A percentile compares a stretch with the other conserved stretches of the same genome.
Evolutionary conservation across 345 rosid species (phyloP).

Genomic region (Microthlaspi erraticum): DNA sequence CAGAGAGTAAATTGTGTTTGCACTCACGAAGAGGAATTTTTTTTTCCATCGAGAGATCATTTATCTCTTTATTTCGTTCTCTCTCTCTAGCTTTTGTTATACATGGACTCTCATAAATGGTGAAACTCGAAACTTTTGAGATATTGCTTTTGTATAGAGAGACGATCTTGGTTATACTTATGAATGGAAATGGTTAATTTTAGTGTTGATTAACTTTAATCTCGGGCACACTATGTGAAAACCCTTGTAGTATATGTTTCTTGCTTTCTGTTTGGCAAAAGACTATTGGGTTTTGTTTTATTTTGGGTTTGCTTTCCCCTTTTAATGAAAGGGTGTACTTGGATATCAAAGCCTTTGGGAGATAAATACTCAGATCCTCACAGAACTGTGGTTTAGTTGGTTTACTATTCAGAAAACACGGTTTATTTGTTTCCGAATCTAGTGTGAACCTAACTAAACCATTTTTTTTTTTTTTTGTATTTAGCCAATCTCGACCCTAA

Average conservation of each 20-base stretch:
- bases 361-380: no score
- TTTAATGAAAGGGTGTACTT: background rate
- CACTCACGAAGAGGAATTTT: conserved; percentile 7
- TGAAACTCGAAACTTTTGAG: background rate
- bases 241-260: background rate
- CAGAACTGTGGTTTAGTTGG: no score
- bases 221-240: background rate
- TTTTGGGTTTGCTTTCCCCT: background rate
- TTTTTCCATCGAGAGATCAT: conserved; percentile 18
- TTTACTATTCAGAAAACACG: no score
- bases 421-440: no score
- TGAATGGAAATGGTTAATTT: background rate
- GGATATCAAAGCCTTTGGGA: no score
- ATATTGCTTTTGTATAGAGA: conserved; percentile 25
- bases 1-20: conserved; percentile 12
- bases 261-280: background rate
- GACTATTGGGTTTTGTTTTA: background rate
- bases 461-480: background rate
- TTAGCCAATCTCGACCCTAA: no score
- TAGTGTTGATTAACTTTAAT: background rate
- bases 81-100: conserved; percentile 2
- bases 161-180: background rate
- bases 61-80: background rate
- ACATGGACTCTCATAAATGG: conserved; percentile 6
- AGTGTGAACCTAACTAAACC: no score